These are phyloP conservation scores for Neonectria faginata DNA, from an alignment of 2,329 filamentous ascomycete species.

Conservation along the genomic window DNA sequence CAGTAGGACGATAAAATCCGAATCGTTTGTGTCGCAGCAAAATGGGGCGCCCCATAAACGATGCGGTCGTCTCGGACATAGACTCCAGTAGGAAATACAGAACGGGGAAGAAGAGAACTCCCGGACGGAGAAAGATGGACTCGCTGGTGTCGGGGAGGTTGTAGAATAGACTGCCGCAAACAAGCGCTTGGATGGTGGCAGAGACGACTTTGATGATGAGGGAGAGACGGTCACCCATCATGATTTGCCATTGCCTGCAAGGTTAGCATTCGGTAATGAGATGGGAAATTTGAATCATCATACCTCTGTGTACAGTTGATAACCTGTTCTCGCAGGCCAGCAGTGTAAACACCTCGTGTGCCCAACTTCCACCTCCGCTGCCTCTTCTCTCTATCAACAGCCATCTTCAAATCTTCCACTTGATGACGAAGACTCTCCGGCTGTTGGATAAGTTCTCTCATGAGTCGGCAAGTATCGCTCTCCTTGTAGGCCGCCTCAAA, in stretches of 20 bases:
- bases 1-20: conserved; percentile 48
- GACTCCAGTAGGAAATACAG: conserved; percentile 60
- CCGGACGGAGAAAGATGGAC: conserved; percentile 65
- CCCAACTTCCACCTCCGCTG: conserved; percentile 31
- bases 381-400: conserved; percentile 42
- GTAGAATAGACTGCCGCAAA: conserved; percentile 75
- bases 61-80: conserved; percentile 49
- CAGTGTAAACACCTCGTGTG: conserved; percentile 42
- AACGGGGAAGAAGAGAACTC: conserved; percentile 50
- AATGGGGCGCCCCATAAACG: conserved; percentile 48
- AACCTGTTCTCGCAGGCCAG: conserved; percentile 43
- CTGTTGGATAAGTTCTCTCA: conserved; percentile 40
- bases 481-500: conserved; percentile 59
- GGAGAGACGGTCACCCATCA: conserved; percentile 49
- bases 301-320: conserved; percentile 56
- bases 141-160: conserved; percentile 65
- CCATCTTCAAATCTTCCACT: conserved; percentile 56
- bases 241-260: conserved; percentile 45
- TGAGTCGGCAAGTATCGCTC: conserved; percentile 26
- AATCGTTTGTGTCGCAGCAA: conserved; percentile 49
- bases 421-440: conserved; percentile 50
- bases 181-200: conserved; percentile 73
- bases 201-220: conserved; percentile 61
- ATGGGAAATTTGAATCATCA: conserved; percentile 47
- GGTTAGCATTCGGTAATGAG: conserved; percentile 25